These are phyloP conservation scores for Neoboletus subvelutipes DNA, from an alignment of 768 basidiomycete genomes.

Conservation along the genomic window DNA sequence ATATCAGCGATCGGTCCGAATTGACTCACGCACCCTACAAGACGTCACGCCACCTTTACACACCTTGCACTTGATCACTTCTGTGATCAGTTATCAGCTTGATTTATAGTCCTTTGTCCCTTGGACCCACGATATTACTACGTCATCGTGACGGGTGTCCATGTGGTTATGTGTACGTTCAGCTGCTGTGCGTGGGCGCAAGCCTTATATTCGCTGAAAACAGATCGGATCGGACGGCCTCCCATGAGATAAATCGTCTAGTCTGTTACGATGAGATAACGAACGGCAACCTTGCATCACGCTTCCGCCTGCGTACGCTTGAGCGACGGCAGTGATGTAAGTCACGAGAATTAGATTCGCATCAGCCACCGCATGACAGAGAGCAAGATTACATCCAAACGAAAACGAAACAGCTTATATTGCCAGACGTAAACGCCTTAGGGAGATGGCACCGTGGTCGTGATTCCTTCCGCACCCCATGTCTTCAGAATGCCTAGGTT, in stretches of 20 bases:
- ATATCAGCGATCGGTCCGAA: not conserved
- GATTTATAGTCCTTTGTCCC: too few species aligned
- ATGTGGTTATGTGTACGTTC: not conserved
- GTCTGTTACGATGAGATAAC: not conserved
- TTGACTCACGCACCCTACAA: conserved; percentile 6
- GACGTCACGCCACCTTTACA: conserved; percentile 17
- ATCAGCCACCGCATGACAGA: conserved; percentile 1
- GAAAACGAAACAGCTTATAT: conserved; percentile 18
- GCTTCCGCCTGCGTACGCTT: not conserved
- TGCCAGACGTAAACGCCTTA: conserved; percentile 21
- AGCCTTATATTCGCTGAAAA: not conserved
- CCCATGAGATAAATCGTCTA: conserved; percentile 5
- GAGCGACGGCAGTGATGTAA: conserved; percentile 14
- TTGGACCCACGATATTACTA: conserved; percentile 20
- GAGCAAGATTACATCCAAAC: too few species aligned
- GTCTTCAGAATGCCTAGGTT: conserved; percentile 1
- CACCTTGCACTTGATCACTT: conserved; percentile 10
- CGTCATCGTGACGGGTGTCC: not conserved
- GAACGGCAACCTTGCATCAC: not conserved
- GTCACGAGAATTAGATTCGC: conserved; percentile 9
- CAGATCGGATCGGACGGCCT: conserved; percentile 1
- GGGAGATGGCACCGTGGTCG: conserved; percentile 1
- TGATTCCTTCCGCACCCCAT: not conserved
- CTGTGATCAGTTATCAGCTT: not conserved
- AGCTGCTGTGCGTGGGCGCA: not conserved